Conservation (phyloP, 768 basidiomycete species). For the Auricularia auricula-judae region DNA sequence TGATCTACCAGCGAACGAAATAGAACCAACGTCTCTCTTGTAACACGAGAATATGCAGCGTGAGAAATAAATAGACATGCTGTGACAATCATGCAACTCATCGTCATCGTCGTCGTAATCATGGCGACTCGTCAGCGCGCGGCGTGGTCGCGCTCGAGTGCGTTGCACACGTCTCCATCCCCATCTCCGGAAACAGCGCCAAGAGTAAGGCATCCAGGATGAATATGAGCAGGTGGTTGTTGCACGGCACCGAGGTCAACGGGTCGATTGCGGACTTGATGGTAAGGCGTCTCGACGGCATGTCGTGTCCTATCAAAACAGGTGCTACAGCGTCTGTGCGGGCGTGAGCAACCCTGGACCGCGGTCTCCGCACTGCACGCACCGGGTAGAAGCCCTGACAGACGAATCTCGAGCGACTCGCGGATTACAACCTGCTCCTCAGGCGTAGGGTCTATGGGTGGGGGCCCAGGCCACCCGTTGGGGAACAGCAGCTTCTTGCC, state of each 20-base stretch:
- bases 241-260: constrained; percentile 54
- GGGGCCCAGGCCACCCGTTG: constrained; percentile 71
- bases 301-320: constrained; percentile 44
- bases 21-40: too few relatives aligned
- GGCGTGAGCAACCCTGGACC: background rate
- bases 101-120: background rate
- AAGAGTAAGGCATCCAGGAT: constrained; percentile 64
- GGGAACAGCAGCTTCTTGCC: constrained; percentile 75
- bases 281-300: constrained; percentile 26
- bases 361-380: constrained; percentile 3
- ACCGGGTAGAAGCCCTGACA: constrained; percentile 33
- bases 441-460: constrained; percentile 59
- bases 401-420: constrained; percentile 24
- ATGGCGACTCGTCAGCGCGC: background rate
- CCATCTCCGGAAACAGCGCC: constrained; percentile 70
- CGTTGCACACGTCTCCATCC: constrained; percentile 4
- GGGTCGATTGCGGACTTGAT: constrained; percentile 48
- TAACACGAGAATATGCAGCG: too few relatives aligned
- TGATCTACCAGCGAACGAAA: background rate
- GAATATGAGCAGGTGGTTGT: constrained; percentile 65
- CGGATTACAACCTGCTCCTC: constrained; percentile 64
- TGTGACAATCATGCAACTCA: background rate
- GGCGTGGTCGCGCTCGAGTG: background rate
- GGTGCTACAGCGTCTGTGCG: constrained; percentile 31
- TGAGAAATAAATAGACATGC: background rate